Percentiles rank a stretch among this genome's conserved stretches.
phyloP scores from a whole-genome alignment of 257 asterid genomes.

The Prunella vulgaris region DNA sequence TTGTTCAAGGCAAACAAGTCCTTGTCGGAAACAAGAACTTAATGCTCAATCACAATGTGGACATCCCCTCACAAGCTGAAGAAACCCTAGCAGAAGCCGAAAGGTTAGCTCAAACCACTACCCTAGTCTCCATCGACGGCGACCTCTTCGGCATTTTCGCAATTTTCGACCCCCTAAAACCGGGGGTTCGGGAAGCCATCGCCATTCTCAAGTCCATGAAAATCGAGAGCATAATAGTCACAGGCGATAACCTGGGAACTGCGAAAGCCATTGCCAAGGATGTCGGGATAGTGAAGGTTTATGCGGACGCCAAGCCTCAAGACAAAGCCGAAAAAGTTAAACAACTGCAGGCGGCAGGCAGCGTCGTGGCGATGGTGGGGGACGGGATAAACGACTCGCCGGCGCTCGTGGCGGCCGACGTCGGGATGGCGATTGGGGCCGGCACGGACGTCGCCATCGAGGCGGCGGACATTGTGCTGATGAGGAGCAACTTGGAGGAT shows the following conservation, averaged over 20 bases:
- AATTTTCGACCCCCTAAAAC: conserved; percentile 74
- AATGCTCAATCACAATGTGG: conserved; percentile 41
- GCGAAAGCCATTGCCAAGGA: conserved; percentile 72
- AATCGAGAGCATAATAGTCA: conserved; percentile 48
- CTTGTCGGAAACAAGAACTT: conserved; percentile 72
- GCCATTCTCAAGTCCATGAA: conserved; percentile 66
- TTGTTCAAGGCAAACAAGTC: conserved; percentile 58
- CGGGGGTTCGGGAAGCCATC: conserved; percentile 59
- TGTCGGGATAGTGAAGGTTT: conserved; percentile 54
- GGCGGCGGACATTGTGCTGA: conserved; percentile 84
- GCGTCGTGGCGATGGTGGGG: conserved; percentile 84
- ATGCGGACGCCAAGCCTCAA: conserved; percentile 78
- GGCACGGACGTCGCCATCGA: conserved; percentile 89
- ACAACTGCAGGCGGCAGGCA: conserved; percentile 67
- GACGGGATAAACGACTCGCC: conserved; percentile 92
- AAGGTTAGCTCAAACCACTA: conserved; percentile 63
- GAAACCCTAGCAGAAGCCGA: conserved; percentile 55
- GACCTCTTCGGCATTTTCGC: conserved; percentile 58
- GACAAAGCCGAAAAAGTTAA: conserved; percentile 71
- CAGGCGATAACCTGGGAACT: conserved; percentile 90
- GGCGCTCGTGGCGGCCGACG: conserved; percentile 82
- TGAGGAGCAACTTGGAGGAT: conserved; percentile 86
- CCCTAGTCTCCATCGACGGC: conserved; percentile 57
- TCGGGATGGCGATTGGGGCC: conserved; percentile 86
- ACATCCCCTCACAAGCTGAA: conserved; percentile 53